Percentiles rank a stretch among this genome's conserved stretches.
These are phyloP conservation scores for Apophysomyces trapeziformis DNA, from an alignment of 371 early-diverging fungal genomes.

Conservation along the genomic window DNA sequence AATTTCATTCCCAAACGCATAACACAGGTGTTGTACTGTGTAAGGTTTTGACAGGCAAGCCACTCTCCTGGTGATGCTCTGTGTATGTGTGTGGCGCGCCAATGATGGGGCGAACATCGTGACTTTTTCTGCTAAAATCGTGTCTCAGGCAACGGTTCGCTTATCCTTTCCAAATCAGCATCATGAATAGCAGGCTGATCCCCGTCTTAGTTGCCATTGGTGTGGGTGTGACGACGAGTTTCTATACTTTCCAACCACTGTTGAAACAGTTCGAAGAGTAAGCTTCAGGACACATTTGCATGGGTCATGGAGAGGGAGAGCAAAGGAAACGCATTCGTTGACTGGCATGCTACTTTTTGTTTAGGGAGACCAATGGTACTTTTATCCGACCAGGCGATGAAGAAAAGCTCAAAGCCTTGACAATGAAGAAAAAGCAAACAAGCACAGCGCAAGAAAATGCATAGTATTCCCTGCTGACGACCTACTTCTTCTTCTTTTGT, in stretches of 20 bases:
- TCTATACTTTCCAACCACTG: conserved; percentile 51
- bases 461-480: not conserved
- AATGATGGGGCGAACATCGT: too few species aligned
- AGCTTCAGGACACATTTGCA: conserved; percentile 4
- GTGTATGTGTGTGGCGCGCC: too few species aligned
- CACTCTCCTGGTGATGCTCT: too few species aligned
- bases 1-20: too few species aligned
- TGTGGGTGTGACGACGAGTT: conserved; percentile 49
- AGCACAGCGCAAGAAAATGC: not conserved
- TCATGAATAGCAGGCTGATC: conserved; percentile 13
- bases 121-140: too few species aligned
- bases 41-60: too few species aligned
- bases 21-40: too few species aligned
- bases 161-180: not conserved
- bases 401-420: conserved; percentile 20
- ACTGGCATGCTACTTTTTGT: too few species aligned
- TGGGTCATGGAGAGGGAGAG: too few species aligned
- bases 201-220: conserved; percentile 40
- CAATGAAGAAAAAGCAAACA: not conserved
- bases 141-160: not conserved
- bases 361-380: conserved; percentile 50
- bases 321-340: not conserved
- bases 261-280: conserved; percentile 51
- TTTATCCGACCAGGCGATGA: conserved; percentile 50
- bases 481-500: too few species aligned